Conservation (phyloP, 139 green algal genomes). For the Pseudopediastrum boryanum region DNA sequence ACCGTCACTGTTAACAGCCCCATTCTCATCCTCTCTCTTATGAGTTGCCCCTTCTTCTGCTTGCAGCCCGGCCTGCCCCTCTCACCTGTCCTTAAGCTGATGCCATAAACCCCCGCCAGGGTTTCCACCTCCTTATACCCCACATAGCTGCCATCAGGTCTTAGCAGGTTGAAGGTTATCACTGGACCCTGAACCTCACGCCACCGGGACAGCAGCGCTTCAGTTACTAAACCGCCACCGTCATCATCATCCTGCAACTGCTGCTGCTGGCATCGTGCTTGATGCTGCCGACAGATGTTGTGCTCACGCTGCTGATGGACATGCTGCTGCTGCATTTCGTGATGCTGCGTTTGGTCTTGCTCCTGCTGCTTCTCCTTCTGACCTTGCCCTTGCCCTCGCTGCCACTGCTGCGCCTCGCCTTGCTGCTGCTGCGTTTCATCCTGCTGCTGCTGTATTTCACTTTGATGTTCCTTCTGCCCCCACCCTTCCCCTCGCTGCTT, state of each 20-base stretch:
- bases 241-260: too few species aligned
- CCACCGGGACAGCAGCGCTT: neutral
- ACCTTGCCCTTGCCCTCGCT: neutral
- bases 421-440: conserved; percentile 4
- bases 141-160: conserved; percentile 70
- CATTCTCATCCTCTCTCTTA: too few species aligned
- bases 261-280: neutral
- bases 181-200: conserved; percentile 70
- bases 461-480: too few species aligned
- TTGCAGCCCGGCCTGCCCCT: too few species aligned
- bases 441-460: neutral
- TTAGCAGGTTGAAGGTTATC: conserved; percentile 86
- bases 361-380: neutral
- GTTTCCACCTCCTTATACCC: conserved; percentile 70
- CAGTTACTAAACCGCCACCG: neutral
- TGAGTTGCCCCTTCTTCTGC: too few species aligned
- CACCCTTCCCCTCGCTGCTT: neutral
- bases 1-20: too few species aligned
- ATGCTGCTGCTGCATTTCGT: neutral
- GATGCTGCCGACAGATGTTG: neutral
- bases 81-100: conserved; percentile 69
- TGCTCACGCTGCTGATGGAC: neutral
- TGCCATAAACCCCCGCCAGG: conserved; percentile 70
- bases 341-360: conserved; percentile 8
- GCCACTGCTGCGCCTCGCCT: neutral